These are phyloP conservation scores for Cutaneotrichosporon sp. DNA, from an alignment of 1,284 basidiomycete species.

Conservation along the genomic window DNA sequence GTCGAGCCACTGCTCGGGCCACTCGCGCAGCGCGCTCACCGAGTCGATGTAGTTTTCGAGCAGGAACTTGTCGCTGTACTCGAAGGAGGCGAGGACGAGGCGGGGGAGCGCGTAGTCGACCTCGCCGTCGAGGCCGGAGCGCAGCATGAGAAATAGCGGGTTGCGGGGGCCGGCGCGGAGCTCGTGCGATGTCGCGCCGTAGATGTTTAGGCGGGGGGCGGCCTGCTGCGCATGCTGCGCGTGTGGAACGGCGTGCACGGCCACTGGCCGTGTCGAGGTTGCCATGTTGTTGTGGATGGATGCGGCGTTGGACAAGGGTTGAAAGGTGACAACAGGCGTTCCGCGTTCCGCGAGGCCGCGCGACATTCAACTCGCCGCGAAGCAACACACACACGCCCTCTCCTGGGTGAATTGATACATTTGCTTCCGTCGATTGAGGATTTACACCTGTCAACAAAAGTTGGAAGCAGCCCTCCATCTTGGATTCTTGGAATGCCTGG, in stretches of 20 bases:
- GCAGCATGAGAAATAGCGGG: conserved; percentile 41
- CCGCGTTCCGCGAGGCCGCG: background rate
- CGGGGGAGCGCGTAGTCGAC: conserved; percentile 49
- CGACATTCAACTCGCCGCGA: conserved; percentile 1
- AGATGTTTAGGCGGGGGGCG: conserved; percentile 23
- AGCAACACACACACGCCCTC: conserved; percentile 6
- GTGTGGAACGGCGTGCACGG: conserved; percentile 1
- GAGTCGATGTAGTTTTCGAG: conserved; percentile 41
- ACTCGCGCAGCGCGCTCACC: conserved; percentile 34
- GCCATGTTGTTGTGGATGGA: conserved; percentile 15
- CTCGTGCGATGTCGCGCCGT: conserved; percentile 31
- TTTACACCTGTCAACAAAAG: conserved; percentile 17
- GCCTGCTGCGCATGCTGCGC: conserved; percentile 16
- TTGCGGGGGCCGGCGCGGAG: conserved; percentile 36
- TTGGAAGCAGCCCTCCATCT: conserved; percentile 10
- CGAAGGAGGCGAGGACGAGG: conserved; percentile 41
- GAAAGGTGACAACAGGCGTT: conserved; percentile 3
- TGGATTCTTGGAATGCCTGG: too few relatives aligned
- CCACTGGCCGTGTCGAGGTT: conserved; percentile 15
- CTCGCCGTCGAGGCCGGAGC: conserved; percentile 40
- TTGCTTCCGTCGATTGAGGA: conserved; percentile 14
- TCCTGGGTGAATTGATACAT: conserved; percentile 15
- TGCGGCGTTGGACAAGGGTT: background rate
- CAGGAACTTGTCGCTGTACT: conserved; percentile 37
- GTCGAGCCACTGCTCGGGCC: conserved; percentile 40